A percentile compares a stretch with the other conserved stretches of the same genome.
These are phyloP conservation scores for Penicillium maclennaniae DNA, from an alignment of 495 filamentous ascomycete genomes.

Conservation along the genomic window DNA sequence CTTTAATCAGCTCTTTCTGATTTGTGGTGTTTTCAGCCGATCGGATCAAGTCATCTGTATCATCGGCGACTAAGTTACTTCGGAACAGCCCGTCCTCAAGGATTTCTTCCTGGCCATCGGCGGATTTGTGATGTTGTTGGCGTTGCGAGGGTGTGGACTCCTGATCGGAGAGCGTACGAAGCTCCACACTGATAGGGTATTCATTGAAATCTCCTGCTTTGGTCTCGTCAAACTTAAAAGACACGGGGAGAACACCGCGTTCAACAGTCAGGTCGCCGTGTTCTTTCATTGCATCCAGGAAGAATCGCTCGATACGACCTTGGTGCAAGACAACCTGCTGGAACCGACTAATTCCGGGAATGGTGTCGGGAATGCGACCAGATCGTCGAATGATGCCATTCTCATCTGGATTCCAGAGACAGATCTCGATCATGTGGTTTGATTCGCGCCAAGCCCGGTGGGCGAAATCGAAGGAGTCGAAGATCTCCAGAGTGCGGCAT, in stretches of 20 bases:
- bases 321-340: conserved; percentile 53
- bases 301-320: conserved; percentile 53
- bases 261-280: conserved; percentile 40
- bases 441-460: conserved; percentile 58
- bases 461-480: conserved; percentile 59
- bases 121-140: conserved; percentile 11
- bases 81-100: conserved; percentile 52
- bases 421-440: conserved; percentile 51
- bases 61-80: conserved; percentile 52
- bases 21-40: conserved; percentile 26
- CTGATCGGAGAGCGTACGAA: conserved; percentile 44
- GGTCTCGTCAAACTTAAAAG: conserved; percentile 40
- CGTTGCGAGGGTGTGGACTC: conserved; percentile 32
- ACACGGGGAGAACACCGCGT: conserved; percentile 41
- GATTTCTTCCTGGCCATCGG: conserved; percentile 4
- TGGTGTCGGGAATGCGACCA: conserved; percentile 53
- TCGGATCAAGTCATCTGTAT: conserved; percentile 53
- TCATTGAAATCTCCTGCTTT: conserved; percentile 40
- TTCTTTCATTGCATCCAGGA: conserved; percentile 46
- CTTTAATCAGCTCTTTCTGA: conserved; percentile 38
- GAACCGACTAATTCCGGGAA: conserved; percentile 51
- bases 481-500: conserved; percentile 57
- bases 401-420: conserved; percentile 38
- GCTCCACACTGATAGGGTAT: conserved; percentile 50
- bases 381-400: conserved; percentile 49